Evolutionary conservation across 1,284 basidiomycete genomes (phyloP), one percentile per base, ranked within the genome.

Genomic region (Boletus smithii): DNA sequence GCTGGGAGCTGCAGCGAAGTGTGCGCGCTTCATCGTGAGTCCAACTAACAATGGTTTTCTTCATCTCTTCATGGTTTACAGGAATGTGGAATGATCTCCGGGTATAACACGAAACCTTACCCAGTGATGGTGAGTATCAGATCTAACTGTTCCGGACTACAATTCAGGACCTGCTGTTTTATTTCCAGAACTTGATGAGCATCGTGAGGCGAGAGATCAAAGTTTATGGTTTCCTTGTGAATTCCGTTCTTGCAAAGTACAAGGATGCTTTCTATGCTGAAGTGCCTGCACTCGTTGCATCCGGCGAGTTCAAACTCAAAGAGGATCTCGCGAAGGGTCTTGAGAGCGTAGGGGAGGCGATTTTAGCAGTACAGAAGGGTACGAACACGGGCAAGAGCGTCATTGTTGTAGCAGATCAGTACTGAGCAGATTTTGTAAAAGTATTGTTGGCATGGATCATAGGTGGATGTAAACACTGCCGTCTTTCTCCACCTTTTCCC

Each of bases 1-100:
- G 1, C 62, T 88, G 13, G 70, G 69, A 4, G 67, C 73, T 42
- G 73, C 85, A 27, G 74, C 75, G 20, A 62, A 60, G 2, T 58
- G 71, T 30, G 82, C 78, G 0, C 67, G 80, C 3, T 79, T 88
- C 57, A 49, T 58, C 13, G 57, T 52, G 14, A 48, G 60, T 49
- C 14, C 5, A 8, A 24, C 5, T 11, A 22, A 1, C 3, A 5
- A 6, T 23, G 1, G 0, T 6, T n/a, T 17, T 6, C 29, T 24
- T 23, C 8, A 7, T 3, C 11, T 32, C n/a, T 18, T 10, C 6
- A 24, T 37, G 17, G 1, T 42, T 35, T 32, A 16, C 22, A 58
- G 58, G 53, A 60, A 49, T 59, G 57, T 22, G 57, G 55, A 24
- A 60, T 60, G 56, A 57, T 56, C 24, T 60, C 55, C 1, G 24